These are phyloP conservation scores for Ogataea hybrid DNA, from an alignment of 1,139 yeast genomes.

Conservation along the genomic window DNA sequence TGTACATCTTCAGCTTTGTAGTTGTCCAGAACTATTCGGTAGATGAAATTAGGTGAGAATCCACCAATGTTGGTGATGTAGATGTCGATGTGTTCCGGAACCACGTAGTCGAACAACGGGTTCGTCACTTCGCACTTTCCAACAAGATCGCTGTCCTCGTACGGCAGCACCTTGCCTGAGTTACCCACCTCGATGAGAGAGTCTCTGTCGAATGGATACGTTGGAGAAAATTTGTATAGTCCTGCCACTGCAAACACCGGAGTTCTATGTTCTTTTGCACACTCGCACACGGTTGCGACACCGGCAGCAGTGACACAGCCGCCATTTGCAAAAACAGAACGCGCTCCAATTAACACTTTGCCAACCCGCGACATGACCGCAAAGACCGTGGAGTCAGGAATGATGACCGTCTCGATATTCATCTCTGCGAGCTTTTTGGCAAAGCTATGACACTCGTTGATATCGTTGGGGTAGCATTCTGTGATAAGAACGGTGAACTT, in stretches of 20 bases:
- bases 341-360: slow-evolving; percentile 89
- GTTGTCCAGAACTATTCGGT: slow-evolving; percentile 92
- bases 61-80: slow-evolving; percentile 96
- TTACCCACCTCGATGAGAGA: slow-evolving; percentile 92
- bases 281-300: slow-evolving; percentile 89
- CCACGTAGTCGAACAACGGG: slow-evolving; percentile 88
- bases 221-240: slow-evolving; percentile 85
- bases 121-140: slow-evolving; percentile 83
- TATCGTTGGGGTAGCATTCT: slow-evolving; percentile 89
- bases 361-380: slow-evolving; percentile 98
- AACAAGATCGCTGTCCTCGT: slow-evolving; percentile 60
- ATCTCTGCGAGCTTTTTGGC: slow-evolving; percentile 79
- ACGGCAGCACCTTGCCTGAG: slow-evolving; percentile 77
- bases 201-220: slow-evolving; percentile 90
- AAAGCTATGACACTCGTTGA: slow-evolving; percentile 70
- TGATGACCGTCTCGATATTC: slow-evolving; percentile 84
- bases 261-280: slow-evolving; percentile 91
- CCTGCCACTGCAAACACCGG: slow-evolving; percentile 98
- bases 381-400: slow-evolving; percentile 90
- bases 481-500: slow-evolving; percentile 90
- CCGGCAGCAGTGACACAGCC: slow-evolving; percentile 91
- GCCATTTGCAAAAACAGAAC: slow-evolving; percentile 91
- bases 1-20: slow-evolving; percentile 82
- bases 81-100: slow-evolving; percentile 93
- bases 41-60: slow-evolving; percentile 92